A percentile compares a stretch with the other conserved stretches of the same genome.
These are phyloP conservation scores for Cudoniella acicularis DNA, from an alignment of 495 filamentous ascomycete genomes.

Conservation along the genomic window DNA sequence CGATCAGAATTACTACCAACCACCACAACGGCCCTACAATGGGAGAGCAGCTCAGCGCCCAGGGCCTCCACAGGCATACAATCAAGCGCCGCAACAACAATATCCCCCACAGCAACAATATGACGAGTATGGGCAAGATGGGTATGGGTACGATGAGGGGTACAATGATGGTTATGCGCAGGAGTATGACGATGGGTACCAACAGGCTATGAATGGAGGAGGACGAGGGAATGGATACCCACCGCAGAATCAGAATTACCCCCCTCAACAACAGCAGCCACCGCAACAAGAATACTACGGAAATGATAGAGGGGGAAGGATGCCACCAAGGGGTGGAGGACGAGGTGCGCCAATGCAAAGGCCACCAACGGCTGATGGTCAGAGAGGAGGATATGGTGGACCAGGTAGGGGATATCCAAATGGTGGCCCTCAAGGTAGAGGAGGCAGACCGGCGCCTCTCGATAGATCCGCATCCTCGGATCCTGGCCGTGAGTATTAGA, in stretches of 20 bases:
- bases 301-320: constrained; percentile 31
- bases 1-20: constrained; percentile 40
- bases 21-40: constrained; percentile 42
- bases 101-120: constrained; percentile 37
- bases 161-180: constrained; percentile 32
- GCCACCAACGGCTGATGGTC: constrained; percentile 17
- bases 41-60: constrained; percentile 45
- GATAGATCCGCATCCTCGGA: constrained; percentile 20
- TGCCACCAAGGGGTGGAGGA: constrained; percentile 24
- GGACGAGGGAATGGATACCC: constrained; percentile 46
- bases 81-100: constrained; percentile 35
- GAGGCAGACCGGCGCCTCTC: constrained; percentile 20
- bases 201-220: constrained; percentile 41
- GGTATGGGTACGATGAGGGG: constrained; percentile 49
- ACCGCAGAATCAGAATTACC: constrained; percentile 45
- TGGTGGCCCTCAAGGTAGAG: constrained; percentile 25
- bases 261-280: constrained; percentile 37
- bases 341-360: constrained; percentile 38
- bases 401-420: constrained; percentile 40
- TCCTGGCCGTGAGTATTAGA: constrained; percentile 19
- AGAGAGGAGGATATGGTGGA: constrained; percentile 34
- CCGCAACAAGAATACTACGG: constrained; percentile 44
- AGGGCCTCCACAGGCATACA: constrained; percentile 28
- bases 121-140: constrained; percentile 50
- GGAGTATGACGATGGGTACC: constrained; percentile 29